Conservation (phyloP, 108 stramenopile species). For the Parietichytrium sp. region DNA sequence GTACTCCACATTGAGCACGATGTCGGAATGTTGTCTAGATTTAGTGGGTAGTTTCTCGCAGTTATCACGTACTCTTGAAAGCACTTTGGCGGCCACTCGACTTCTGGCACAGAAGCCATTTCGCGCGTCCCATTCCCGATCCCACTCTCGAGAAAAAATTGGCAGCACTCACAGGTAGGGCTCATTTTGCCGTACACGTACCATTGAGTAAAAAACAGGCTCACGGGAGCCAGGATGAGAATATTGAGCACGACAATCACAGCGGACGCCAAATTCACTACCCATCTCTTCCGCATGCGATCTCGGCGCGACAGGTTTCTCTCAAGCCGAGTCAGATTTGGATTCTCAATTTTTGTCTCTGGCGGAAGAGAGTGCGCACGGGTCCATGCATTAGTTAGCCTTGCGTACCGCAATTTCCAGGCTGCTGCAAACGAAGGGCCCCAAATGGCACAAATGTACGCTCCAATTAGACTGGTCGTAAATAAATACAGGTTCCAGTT, state of each 20-base stretch:
- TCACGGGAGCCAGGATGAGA: neutral
- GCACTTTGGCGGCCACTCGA: neutral
- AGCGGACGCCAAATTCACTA: neutral
- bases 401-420: neutral
- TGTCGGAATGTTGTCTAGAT: neutral
- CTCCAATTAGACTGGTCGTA: neutral
- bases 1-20: neutral
- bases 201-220: constrained; percentile 28
- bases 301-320: neutral
- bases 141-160: neutral
- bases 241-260: neutral
- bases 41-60: neutral
- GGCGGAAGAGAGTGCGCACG: neutral
- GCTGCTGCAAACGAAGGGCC: neutral
- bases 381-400: neutral
- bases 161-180: constrained; percentile 23
- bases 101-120: neutral
- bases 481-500: neutral
- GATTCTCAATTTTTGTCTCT: neutral
- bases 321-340: neutral
- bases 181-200: neutral
- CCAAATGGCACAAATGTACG: neutral
- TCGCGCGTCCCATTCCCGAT: neutral
- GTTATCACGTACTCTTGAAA: neutral
- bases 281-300: neutral